These are phyloP conservation scores for Populus hybrid DNA, from an alignment of 441 rosid species.

Conservation along the genomic window DNA sequence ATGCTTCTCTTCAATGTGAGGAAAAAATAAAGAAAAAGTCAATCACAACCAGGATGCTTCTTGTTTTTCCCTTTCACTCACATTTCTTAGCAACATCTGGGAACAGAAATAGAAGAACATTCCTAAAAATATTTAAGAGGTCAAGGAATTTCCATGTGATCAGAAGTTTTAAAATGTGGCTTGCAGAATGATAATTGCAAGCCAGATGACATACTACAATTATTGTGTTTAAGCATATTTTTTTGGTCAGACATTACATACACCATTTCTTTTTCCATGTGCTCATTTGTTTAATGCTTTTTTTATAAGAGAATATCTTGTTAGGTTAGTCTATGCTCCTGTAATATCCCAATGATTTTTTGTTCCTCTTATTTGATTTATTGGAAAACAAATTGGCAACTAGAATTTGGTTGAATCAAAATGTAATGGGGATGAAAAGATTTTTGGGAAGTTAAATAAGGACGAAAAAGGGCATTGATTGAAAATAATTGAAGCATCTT, in stretches of 20 bases:
- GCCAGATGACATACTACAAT: neutral
- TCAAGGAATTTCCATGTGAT: neutral
- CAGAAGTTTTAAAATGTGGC: neutral
- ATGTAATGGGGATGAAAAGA: neutral
- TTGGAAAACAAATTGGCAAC: neutral
- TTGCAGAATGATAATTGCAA: neutral
- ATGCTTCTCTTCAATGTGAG: neutral
- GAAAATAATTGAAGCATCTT: neutral
- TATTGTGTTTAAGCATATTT: neutral
- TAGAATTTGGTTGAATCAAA: neutral
- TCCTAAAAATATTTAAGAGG: neutral
- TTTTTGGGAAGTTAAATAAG: neutral
- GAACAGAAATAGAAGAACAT: neutral
- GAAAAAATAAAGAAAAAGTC: slow-evolving; percentile 2
- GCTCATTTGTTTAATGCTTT: too few relatives aligned
- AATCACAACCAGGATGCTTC: neutral
- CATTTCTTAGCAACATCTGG: neutral
- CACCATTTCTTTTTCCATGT: neutral
- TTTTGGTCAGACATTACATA: neutral
- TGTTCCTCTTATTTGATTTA: too few relatives aligned
- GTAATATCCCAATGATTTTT: neutral
- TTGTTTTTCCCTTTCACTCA: neutral
- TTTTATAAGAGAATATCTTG: neutral
- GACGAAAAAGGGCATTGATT: neutral
- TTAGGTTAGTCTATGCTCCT: neutral